phyloP scores from a whole-genome alignment of 495 filamentous ascomycete genomes.

The Aspergillus sparsus region DNA sequence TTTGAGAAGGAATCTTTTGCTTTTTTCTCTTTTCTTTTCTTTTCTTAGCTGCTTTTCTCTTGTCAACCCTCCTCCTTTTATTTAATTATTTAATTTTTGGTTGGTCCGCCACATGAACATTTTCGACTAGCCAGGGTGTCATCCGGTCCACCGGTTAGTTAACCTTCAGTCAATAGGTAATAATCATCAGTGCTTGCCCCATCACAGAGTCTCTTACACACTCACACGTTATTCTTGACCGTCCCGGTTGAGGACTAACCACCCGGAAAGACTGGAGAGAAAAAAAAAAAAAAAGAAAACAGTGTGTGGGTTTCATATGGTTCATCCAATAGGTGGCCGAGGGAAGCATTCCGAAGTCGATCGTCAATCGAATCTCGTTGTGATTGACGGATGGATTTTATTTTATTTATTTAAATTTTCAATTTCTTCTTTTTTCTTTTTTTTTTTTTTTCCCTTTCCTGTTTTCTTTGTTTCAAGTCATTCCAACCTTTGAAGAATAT shows the following conservation, averaged over 20 bases:
- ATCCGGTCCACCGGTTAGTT: constrained; percentile 11
- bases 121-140: constrained; percentile 1
- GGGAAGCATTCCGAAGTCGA: constrained; percentile 24
- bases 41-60: constrained; percentile 4
- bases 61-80: not conserved
- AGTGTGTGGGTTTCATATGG: constrained; percentile 10
- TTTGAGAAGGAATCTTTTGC: constrained; percentile 9
- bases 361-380: constrained; percentile 17
- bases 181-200: not conserved
- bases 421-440: not conserved
- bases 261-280: not conserved
- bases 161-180: constrained; percentile 4
- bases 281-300: not conserved
- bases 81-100: not conserved
- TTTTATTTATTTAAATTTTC: not conserved
- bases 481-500: not conserved
- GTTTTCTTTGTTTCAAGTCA: not conserved
- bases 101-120: not conserved
- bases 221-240: not conserved
- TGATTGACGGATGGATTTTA: not conserved
- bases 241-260: not conserved
- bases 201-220: not conserved
- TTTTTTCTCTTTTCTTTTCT: constrained; percentile 1
- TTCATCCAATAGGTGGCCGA: constrained; percentile 20
- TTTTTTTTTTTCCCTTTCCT: not conserved